Base-by-base conservation (phyloP, 169 alveolate genomes). In the Cryptosporidium sp. region DNA sequence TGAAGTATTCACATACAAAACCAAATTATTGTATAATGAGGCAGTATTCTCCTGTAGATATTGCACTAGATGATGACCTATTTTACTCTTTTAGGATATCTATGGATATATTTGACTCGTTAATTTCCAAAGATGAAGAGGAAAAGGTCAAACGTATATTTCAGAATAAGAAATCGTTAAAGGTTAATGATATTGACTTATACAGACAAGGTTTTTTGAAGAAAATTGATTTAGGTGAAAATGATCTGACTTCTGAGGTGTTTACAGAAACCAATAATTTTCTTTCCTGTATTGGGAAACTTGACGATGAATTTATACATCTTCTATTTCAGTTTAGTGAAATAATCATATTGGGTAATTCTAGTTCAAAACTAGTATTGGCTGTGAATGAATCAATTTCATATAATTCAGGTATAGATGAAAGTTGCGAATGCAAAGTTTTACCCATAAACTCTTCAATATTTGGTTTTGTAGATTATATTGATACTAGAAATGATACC, bases 61-160 rank as follows among this genome's bases (percentile, higher is more conserved):
- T 80, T 80, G 73, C 89, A 21, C 67, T 80, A 12, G 44, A 80
- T 44, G 89, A 80, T 61, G 45, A 48, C 26, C n/a, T 80, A 42
- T 80, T 80, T 62, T 62, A 62, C 56, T 42, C 42, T 12, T 80
- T 26, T 45, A 80, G 89, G 35, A 61, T 67, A 37, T 80, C 75
- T 48, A 42, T 35, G 35, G 62, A 53, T 26, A 37, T 80, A 44
- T 44, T 29, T 65, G 89, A 80, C 51, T 39, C 80, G 29, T 61
- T 60, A 18, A 26, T 80, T 33, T 60, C 86, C 3, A 60, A 53
- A 53, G 52, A 53, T 33, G 60, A 33, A 26, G 71, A 56, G 37
- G 86, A 73, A 56, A 51, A 35, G 18, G 35, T 73, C 33, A 62
- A 73, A 60, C 14, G 2, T 31, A 23, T 42, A 53, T 58, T 73